Evolutionary conservation across 2,329 filamentous ascomycete genomes (phyloP), one percentile per base, ranked within the genome.

Genomic region (Kalmusia sp.): DNA sequence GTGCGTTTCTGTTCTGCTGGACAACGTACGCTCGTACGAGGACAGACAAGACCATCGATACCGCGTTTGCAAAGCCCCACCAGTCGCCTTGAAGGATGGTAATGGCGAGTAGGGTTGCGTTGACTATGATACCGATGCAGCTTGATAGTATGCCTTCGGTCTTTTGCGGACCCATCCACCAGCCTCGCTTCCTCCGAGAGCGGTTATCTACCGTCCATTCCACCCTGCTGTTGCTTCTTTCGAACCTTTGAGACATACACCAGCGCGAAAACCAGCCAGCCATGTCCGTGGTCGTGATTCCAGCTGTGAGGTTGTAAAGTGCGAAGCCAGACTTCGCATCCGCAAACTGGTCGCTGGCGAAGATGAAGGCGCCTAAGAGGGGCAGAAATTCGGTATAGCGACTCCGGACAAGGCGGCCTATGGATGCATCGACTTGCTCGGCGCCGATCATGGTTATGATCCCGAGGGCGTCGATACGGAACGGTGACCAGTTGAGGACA

Each of bases 371-470:
- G 14, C 61, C 62, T 3, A 66, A 52, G n/a, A 64, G 41, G 5
- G 63, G 63, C 2, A 66, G 35, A 38, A 54, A 63, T 34, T 66
- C 59, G 2, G 58, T 50, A 30, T 56, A 62, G 17, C 48, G 39
- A 39, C 55, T 61, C 15, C 39, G 46, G 11, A 62, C 58, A 3
- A 65, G 55, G 6, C 59, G 53, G 4, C 63, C 63, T 19, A 65
- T 54, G 12, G 52, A 41, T 22, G 52, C 31, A 44, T 62, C 54
- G 51, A 65, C 52, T 51, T 64, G 57, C 35, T 63, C 59, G 14
- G 57, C 57, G 31, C 63, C 63, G n/a, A 65, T 51, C 28, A 64
- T 48, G 9, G 63, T 65, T 24, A 65, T 54, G 7, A 65, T 50
- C 50, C 63, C 63, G 15, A 65, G 15, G 30, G 30, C 30, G 15